Conservation (phyloP, 2,329 filamentous ascomycete genomes). For the Hypoxylon sp. region DNA sequence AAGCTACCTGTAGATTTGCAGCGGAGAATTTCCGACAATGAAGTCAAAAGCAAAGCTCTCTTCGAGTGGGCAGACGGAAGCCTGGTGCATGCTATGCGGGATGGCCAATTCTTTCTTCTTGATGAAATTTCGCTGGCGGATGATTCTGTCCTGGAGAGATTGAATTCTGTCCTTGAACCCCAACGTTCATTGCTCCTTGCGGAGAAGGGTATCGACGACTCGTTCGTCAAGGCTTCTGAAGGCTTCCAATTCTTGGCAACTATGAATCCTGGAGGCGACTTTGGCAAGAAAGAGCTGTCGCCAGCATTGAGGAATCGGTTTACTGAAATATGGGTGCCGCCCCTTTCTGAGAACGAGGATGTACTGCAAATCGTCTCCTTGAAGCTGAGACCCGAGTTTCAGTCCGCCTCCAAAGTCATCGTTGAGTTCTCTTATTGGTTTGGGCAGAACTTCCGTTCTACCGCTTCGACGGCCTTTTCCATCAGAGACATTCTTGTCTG, state of each 20-base stretch:
- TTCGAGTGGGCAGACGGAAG: constrained; percentile 98
- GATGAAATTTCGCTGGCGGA: constrained; percentile 98
- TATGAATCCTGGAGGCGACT: constrained; percentile 99
- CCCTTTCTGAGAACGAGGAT: constrained; percentile 87
- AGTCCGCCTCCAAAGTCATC: constrained; percentile 75
- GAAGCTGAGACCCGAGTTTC: constrained; percentile 74
- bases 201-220: constrained; percentile 90
- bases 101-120: constrained; percentile 90
- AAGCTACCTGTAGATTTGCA: constrained; percentile 65
- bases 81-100: constrained; percentile 92
- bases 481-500: constrained; percentile 93
- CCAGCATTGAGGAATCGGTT: constrained; percentile 96
- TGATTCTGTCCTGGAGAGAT: constrained; percentile 93
- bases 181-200: constrained; percentile 88
- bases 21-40: constrained; percentile 63
- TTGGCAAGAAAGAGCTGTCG: constrained; percentile 97
- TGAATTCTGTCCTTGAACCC: constrained; percentile 97
- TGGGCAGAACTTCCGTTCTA: constrained; percentile 82
- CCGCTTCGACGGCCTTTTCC: constrained; percentile 83
- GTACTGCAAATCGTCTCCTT: constrained; percentile 87
- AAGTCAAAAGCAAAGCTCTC: constrained; percentile 81
- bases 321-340: constrained; percentile 98
- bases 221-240: constrained; percentile 79
- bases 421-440: constrained; percentile 96
- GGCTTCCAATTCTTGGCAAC: constrained; percentile 98